Base-by-base conservation (phyloP, 345 rosid genomes). In the Brassica napus region DNA sequence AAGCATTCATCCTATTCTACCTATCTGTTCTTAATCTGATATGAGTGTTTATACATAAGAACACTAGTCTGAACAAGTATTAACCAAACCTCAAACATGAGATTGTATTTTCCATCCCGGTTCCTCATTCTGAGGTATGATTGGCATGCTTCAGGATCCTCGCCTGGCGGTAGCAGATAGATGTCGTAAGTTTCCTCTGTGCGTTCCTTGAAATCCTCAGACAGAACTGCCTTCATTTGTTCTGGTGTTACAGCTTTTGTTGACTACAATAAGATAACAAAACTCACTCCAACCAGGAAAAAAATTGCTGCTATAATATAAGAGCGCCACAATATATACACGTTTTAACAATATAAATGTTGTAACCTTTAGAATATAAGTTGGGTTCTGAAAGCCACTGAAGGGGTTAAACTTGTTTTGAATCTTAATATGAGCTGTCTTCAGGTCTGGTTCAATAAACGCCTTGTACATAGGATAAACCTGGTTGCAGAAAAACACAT, bases 401-500 rank as follows among this genome's bases (percentile, higher is more conserved):
- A 95, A 95, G 23, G 98, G 99, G 84, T 95, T 95, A 72, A 95
- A 95, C 88, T 95, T 95, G 87, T 95, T 95, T 80, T 84, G 87
- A 77, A 95, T 93, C 85, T 93, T 95, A 34, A 95, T 90, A 63
- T 95, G 99, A 32, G 99, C 99, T 28, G 98, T 95, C 84, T 85
- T 85, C 74, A 95, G 97, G 85, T 95, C 98, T 47, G 98, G 99
- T 87, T 95, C 99, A 74, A 95, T 93, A 85, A 91, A 95, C 59
- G 99, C 99, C 88, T 95, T 95, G 85, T 95, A 95, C 99, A 95
- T 95, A 4, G 99, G 99, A 85, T 94, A 94, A 39, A 94, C 97
- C 98, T 94, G 87, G 37, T 60, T 23, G 37, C 72, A 74, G 76
- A 42, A 65, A 73, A 76, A 65, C 23, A 12, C 60, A 49, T 70